Evolutionary conservation across 495 filamentous ascomycete species (phyloP).

Genomic region (Penicillium waksmanii): DNA sequence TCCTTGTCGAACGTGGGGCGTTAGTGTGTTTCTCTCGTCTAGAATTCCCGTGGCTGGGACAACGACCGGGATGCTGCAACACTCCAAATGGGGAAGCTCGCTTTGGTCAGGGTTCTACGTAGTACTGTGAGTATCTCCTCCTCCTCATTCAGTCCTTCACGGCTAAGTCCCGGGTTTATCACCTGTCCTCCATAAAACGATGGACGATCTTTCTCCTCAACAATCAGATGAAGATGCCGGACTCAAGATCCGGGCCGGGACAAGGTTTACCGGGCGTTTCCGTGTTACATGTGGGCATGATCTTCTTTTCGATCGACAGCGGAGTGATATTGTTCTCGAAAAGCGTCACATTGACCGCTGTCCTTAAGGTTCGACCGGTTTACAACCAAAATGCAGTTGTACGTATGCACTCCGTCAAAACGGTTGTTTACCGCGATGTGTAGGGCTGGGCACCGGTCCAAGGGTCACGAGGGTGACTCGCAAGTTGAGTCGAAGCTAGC

Average conservation of each 20-base stretch:
- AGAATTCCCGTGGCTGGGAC: constrained; percentile 17
- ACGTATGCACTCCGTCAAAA: neutral
- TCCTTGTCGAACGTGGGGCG: constrained; percentile 17
- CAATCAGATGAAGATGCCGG: constrained; percentile 1
- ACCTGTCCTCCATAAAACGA: neutral
- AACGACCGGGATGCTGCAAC: constrained; percentile 18
- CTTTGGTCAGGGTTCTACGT: constrained; percentile 10
- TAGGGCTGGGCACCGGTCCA: neutral
- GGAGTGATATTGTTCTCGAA: constrained; percentile 8
- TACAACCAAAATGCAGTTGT: neutral
- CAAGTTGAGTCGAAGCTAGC: constrained; percentile 13
- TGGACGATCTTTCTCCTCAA: constrained; percentile 14
- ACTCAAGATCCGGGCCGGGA: constrained; percentile 4
- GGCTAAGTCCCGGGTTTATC: neutral
- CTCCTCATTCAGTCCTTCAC: neutral
- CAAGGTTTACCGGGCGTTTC: constrained; percentile 10
- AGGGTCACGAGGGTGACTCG: neutral
- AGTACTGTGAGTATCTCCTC: neutral
- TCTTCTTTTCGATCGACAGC: constrained; percentile 11
- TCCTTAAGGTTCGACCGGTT: neutral
- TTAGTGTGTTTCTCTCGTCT: constrained; percentile 4
- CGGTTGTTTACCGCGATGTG: neutral
- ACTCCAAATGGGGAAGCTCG: constrained; percentile 18
- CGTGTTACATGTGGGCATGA: constrained; percentile 6
- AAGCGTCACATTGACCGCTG: neutral